These are phyloP conservation scores for Cordia subcordata DNA, from an alignment of 257 asterid species.

Conservation along the genomic window DNA sequence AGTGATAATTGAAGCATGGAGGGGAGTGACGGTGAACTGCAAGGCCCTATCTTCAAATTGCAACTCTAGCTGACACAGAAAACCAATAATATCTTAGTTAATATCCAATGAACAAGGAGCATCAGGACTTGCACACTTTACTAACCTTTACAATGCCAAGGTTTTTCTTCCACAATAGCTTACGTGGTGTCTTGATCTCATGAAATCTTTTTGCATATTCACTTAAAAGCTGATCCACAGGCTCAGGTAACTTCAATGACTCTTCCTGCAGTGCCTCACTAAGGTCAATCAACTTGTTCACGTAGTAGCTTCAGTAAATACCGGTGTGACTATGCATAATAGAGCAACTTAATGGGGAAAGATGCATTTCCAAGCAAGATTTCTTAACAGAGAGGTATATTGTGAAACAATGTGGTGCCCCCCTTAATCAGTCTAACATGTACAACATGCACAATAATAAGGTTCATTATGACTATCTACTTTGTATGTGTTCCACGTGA, in stretches of 20 bases:
- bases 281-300: background rate
- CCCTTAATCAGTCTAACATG: too few species aligned
- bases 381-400: too few species aligned
- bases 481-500: too few species aligned
- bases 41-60: slow-evolving; percentile 76
- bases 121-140: slow-evolving; percentile 9
- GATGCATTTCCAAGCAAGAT: too few species aligned
- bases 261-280: slow-evolving; percentile 62
- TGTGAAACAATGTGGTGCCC: too few species aligned
- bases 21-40: slow-evolving; percentile 79
- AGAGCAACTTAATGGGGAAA: too few species aligned
- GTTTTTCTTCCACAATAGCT: slow-evolving; percentile 91
- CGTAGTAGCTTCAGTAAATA: too few species aligned
- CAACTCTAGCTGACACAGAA: slow-evolving; percentile 72
- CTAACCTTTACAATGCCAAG: slow-evolving; percentile 98
- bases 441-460: too few species aligned
- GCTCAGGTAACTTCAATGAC: slow-evolving; percentile 61
- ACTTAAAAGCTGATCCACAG: slow-evolving; percentile 61
- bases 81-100: slow-evolving; percentile 13
- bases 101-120: background rate
- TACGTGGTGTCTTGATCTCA: slow-evolving; percentile 95
- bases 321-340: too few species aligned
- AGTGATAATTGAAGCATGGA: slow-evolving; percentile 86
- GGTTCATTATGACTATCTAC: too few species aligned
- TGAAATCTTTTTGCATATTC: slow-evolving; percentile 80